Base-by-base conservation (phyloP, 805 yeast species). In the Starmerella floricola region DNA sequence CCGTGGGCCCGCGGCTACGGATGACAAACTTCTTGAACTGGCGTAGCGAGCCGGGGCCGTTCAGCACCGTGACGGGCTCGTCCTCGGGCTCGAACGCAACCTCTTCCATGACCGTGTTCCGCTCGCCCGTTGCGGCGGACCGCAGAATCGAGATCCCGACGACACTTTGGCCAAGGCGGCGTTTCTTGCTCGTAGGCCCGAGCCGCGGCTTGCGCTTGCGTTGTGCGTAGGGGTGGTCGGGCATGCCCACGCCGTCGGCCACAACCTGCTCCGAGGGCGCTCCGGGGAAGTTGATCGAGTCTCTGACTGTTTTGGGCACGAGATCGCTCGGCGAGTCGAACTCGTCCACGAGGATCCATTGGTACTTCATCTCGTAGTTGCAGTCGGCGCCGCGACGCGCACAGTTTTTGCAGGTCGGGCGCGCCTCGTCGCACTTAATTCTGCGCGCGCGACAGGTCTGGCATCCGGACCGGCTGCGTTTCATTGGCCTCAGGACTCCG, bases 391-490 rank as follows among this genome's bases (percentile, higher is more conserved):
- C 31, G 11, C 47, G 37, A 5, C 31, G 64, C 26, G 61, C 50
- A 55, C 83, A 77, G 52, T 74, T 75, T 39, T 60, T 58, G 52
- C 84, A 77, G 38, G 63, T 61, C 2, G 81, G 82, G n/a, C 73
- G 62, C 24, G 63, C 61, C 56, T 77, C 83, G 57, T 77, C 80
- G 57, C 83, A 76, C 51, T 76, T 77, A 55, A 76, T 73, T 31
- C 79, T 64, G 31, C 82, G 66, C 37, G 67, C 63, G 52, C 76
- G 76, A 58, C 83, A 76, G 17, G 77, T 74, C 3, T 73, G 75
- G 60, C 91, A 80, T n/a, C 91, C 88, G 40, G 42, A 21, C 15
- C 54, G 41, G 40, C 54, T 52, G 4, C 55, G 43, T 29, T 47
- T 48, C 51, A 47, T 46, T 11, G 20, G 18, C 26, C 26, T 23